Conservation (phyloP, 2,329 filamentous ascomycete genomes). For the Rachicladosporium sp. region DNA sequence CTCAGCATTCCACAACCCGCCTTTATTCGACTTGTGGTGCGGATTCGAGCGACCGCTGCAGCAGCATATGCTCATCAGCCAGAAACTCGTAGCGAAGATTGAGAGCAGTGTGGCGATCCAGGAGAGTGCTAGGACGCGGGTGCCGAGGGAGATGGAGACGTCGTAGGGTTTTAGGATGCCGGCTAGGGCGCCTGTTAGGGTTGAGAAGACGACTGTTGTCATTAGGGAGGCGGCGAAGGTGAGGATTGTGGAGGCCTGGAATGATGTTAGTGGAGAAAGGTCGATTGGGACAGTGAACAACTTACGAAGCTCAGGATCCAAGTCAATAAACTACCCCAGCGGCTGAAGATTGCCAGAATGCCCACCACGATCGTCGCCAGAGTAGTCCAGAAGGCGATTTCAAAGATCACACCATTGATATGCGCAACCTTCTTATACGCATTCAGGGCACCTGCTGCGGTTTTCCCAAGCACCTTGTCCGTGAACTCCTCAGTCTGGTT, state of each 20-base stretch:
- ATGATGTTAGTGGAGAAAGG: too few species aligned
- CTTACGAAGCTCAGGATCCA: constrained; percentile 64
- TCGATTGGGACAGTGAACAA: too few species aligned
- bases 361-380: constrained; percentile 63
- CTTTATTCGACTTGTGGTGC: constrained; percentile 29
- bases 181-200: constrained; percentile 58
- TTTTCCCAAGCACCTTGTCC: constrained; percentile 45
- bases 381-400: constrained; percentile 59
- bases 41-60: constrained; percentile 55
- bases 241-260: constrained; percentile 41
- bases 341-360: constrained; percentile 70
- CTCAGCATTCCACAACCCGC: constrained; percentile 23
- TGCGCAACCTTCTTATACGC: constrained; percentile 62
- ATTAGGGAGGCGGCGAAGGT: constrained; percentile 56
- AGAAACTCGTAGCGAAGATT: constrained; percentile 69
- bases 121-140: constrained; percentile 54
- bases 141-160: constrained; percentile 55
- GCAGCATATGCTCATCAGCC: constrained; percentile 86
- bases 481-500: constrained; percentile 31
- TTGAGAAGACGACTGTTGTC: constrained; percentile 59
- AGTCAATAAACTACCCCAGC: constrained; percentile 69
- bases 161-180: constrained; percentile 57
- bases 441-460: constrained; percentile 54
- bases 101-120: constrained; percentile 76
- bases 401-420: constrained; percentile 75